Evolutionary conservation across 345 rosid species (phyloP).

Genomic region (Melastoma malabathricum): DNA sequence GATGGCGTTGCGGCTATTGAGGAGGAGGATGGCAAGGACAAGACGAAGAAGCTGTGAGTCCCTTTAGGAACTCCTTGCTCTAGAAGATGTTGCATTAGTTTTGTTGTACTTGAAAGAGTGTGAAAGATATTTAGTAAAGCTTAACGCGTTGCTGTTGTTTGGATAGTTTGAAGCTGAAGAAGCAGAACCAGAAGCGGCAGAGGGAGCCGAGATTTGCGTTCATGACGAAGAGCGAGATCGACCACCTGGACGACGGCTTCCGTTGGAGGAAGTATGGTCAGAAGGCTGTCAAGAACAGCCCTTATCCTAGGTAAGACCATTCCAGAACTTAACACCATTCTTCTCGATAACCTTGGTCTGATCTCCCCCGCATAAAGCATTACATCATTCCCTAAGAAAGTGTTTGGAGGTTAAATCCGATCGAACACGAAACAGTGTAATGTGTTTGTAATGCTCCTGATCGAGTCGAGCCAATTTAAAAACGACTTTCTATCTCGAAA

Average conservation of each 20-base stretch:
- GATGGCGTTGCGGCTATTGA: not conserved
- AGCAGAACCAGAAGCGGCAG: constrained; percentile 8
- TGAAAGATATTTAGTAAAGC: too few species aligned
- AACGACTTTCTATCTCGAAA: too few species aligned
- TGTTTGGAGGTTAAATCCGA: too few species aligned
- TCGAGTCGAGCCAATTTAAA: too few species aligned
- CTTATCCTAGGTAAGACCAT: constrained; percentile 23
- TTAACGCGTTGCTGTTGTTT: not conserved
- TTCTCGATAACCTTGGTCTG: too few species aligned
- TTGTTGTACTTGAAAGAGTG: too few species aligned
- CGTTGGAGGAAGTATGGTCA: constrained; percentile 43
- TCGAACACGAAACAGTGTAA: too few species aligned
- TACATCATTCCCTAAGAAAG: too few species aligned
- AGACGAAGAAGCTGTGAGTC: constrained; percentile 6
- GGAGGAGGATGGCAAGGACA: not conserved
- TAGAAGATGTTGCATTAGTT: too few species aligned
- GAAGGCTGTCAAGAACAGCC: constrained; percentile 24
- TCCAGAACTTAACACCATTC: not conserved
- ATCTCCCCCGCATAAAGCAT: too few species aligned
- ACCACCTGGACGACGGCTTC: constrained; percentile 26
- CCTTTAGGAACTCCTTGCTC: not conserved
- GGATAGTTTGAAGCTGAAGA: constrained; percentile 8
- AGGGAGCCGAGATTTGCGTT: constrained; percentile 4
- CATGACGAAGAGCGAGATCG: constrained; percentile 13
- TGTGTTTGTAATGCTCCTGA: too few species aligned